phyloP scores from a whole-genome alignment of 371 early-diverging fungal species.

The Blastocladiella emersonii region DNA sequence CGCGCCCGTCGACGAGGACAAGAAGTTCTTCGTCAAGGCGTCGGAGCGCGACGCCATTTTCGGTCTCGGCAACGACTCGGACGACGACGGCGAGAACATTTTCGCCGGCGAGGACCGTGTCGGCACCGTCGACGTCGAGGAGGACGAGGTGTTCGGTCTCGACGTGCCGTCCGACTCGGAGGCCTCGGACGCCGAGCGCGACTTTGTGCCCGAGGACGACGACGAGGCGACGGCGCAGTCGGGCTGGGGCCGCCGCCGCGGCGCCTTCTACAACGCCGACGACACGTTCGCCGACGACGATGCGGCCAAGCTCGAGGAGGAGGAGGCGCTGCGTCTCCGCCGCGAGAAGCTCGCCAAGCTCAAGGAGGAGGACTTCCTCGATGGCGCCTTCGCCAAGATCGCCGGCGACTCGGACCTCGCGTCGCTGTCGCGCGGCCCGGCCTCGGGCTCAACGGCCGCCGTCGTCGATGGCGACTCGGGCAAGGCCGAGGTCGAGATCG shows the following conservation, averaged over 20 bases:
- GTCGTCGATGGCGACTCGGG: no score
- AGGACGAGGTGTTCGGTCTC: slow-evolving; percentile 7
- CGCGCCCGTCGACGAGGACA: neutral
- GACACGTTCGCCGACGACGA: slow-evolving; percentile 12
- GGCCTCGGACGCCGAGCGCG: slow-evolving; percentile 4
- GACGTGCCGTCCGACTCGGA: slow-evolving; percentile 7
- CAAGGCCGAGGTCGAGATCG: slow-evolving; percentile 21
- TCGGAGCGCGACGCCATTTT: neutral
- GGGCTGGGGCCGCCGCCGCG: slow-evolving; percentile 6
- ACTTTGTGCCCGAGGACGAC: neutral
- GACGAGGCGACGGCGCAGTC: neutral
- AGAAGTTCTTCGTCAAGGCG: neutral
- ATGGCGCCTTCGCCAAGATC: neutral
- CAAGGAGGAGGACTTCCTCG: slow-evolving; percentile 61
- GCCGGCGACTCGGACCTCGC: slow-evolving; percentile 5
- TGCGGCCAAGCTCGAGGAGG: slow-evolving; percentile 4
- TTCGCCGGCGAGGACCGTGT: neutral
- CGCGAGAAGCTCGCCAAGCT: slow-evolving; percentile 34
- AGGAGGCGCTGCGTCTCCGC: neutral
- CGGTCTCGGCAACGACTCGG: neutral
- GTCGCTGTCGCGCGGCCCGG: neutral
- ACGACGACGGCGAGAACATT: neutral
- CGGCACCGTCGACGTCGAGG: neutral
- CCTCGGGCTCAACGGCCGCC: slow-evolving; percentile 7
- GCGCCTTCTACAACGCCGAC: slow-evolving; percentile 8